These are phyloP conservation scores for Candida manassasensis DNA, from an alignment of 805 yeast genomes.

Conservation along the genomic window DNA sequence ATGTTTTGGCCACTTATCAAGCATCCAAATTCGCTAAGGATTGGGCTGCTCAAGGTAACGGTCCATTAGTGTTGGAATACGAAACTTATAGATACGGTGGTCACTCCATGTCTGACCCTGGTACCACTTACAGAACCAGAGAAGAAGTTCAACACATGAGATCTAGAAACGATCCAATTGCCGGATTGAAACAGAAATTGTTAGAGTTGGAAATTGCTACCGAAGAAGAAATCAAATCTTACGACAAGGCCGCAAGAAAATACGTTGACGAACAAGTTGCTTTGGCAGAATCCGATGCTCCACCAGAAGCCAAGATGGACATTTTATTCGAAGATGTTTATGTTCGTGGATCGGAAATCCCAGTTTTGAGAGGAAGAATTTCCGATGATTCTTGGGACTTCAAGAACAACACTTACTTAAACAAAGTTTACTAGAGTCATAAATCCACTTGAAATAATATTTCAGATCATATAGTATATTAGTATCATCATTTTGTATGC, in stretches of 20 bases:
- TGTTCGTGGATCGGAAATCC: slow-evolving; percentile 89
- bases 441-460: no score
- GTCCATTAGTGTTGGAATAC: slow-evolving; percentile 93
- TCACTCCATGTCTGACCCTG: slow-evolving; percentile 99
- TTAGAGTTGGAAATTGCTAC: slow-evolving; percentile 81
- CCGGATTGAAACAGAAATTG: slow-evolving; percentile 86
- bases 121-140: slow-evolving; percentile 99
- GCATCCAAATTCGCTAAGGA: slow-evolving; percentile 97
- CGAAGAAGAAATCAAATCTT: slow-evolving; percentile 90
- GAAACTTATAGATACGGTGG: slow-evolving; percentile 99
- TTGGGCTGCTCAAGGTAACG: slow-evolving; percentile 90
- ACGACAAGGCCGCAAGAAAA: slow-evolving; percentile 94
- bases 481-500: background rate
- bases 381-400: slow-evolving; percentile 93
- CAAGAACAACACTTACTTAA: slow-evolving; percentile 43
- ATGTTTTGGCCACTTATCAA: slow-evolving; percentile 88
- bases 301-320: slow-evolving; percentile 94
- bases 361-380: slow-evolving; percentile 93
- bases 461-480: no score
- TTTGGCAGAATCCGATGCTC: slow-evolving; percentile 88
- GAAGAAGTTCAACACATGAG: slow-evolving; percentile 99
- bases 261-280: slow-evolving; percentile 93
- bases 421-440: slow-evolving; percentile 38
- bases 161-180: slow-evolving; percentile 95
- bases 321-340: slow-evolving; percentile 95